Evolutionary conservation across 225 moss, liverwort and hornwort genomes (phyloP).

Genomic region (Lunularia cruciata): DNA sequence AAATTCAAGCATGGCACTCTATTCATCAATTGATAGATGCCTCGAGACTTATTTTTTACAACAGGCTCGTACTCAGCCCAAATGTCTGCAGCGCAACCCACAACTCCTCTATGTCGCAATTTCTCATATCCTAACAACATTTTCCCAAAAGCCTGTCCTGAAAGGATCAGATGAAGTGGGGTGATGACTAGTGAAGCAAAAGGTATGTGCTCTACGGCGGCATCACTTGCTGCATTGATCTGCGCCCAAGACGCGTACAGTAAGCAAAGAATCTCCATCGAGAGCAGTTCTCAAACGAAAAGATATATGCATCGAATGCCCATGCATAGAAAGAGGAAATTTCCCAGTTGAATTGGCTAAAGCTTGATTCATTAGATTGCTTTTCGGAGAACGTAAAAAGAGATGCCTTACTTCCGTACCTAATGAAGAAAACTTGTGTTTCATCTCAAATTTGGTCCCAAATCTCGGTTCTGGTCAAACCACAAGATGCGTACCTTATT

Average conservation of each 20-base stretch:
- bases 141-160: constrained; percentile 29
- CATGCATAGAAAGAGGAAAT: too few species aligned
- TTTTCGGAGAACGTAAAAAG: too few species aligned
- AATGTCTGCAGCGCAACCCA: constrained; percentile 36
- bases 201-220: constrained; percentile 31
- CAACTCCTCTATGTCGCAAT: constrained; percentile 29
- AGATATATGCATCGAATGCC: too few species aligned
- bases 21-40: constrained; percentile 22
- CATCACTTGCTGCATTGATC: constrained; percentile 36
- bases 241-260: constrained; percentile 27
- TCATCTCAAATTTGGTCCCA: too few species aligned
- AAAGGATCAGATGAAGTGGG: constrained; percentile 26
- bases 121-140: constrained; percentile 19
- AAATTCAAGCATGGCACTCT: constrained; percentile 25
- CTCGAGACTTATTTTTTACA: constrained; percentile 28
- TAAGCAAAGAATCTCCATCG: background rate
- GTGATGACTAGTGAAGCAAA: constrained; percentile 29
- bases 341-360: too few species aligned
- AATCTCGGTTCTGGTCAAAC: too few species aligned
- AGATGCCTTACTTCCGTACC: too few species aligned
- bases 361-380: too few species aligned
- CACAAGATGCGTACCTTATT: constrained; percentile 28
- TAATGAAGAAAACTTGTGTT: too few species aligned
- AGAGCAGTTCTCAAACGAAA: too few species aligned
- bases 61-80: constrained; percentile 46